These are phyloP conservation scores for Trichoderma koningiopsis DNA, from an alignment of 2,329 filamentous ascomycete genomes.

Conservation along the genomic window DNA sequence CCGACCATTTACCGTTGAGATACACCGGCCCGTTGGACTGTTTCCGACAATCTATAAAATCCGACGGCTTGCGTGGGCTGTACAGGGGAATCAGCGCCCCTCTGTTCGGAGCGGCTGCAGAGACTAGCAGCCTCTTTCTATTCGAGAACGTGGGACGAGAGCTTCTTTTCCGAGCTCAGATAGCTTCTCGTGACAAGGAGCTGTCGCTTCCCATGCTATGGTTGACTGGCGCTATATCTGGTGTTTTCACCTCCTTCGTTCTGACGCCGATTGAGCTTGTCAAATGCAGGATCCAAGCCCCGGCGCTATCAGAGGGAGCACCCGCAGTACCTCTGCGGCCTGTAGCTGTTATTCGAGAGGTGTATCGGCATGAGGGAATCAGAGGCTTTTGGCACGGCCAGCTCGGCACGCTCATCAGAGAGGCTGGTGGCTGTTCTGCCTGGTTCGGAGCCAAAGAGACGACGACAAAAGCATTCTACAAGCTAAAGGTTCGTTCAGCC, in stretches of 20 bases:
- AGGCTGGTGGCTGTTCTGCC: constrained; percentile 88
- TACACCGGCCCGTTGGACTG: constrained; percentile 91
- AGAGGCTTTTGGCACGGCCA: constrained; percentile 94
- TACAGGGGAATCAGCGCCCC: constrained; percentile 94
- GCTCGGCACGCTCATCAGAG: constrained; percentile 86
- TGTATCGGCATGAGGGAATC: constrained; percentile 81
- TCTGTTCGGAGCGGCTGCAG: constrained; percentile 84
- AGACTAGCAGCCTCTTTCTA: constrained; percentile 91
- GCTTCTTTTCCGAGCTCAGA: constrained; percentile 57
- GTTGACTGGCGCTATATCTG: constrained; percentile 80
- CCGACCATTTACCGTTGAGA: constrained; percentile 75
- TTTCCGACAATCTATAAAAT: constrained; percentile 80
- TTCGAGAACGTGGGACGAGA: constrained; percentile 79
- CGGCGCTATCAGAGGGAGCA: constrained; percentile 46
- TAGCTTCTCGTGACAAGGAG: constrained; percentile 55
- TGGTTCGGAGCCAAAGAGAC: constrained; percentile 96
- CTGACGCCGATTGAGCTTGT: constrained; percentile 95
- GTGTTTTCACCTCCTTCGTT: constrained; percentile 85
- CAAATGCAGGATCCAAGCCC: constrained; percentile 97
- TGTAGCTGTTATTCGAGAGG: constrained; percentile 70
- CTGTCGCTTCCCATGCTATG: constrained; percentile 76
- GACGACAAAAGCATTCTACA: constrained; percentile 69
- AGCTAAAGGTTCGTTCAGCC: constrained; percentile 51
- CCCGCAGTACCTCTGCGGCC: constrained; percentile 59
- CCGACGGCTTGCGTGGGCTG: constrained; percentile 77